phyloP scores from a whole-genome alignment of 2,329 filamentous ascomycete species.

The Dendrostoma leiphaemia region DNA sequence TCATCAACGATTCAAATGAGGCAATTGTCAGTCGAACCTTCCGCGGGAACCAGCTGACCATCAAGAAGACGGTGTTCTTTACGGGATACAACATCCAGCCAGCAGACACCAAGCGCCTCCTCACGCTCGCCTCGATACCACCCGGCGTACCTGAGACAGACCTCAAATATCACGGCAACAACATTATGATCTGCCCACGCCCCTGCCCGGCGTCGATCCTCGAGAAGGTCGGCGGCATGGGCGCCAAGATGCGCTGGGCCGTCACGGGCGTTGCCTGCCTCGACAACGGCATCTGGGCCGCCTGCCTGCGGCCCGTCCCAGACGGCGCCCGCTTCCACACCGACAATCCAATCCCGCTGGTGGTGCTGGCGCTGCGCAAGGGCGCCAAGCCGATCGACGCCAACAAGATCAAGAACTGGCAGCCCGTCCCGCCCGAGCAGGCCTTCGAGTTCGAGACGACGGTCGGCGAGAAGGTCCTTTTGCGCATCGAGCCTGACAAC shows the following conservation, averaged over 20 bases:
- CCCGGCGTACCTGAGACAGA: constrained; percentile 63
- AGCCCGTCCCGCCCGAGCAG: constrained; percentile 68
- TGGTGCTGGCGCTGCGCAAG: constrained; percentile 79
- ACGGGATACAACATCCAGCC: constrained; percentile 84
- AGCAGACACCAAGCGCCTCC: constrained; percentile 69
- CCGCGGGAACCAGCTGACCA: constrained; percentile 53
- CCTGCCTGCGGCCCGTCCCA: constrained; percentile 70
- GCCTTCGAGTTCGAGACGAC: constrained; percentile 76
- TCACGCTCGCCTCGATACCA: constrained; percentile 67
- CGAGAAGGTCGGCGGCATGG: constrained; percentile 82
- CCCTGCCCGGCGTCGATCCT: constrained; percentile 71
- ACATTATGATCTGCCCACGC: constrained; percentile 83
- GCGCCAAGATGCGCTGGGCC: constrained; percentile 79
- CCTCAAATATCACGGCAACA: constrained; percentile 80
- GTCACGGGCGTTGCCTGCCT: constrained; percentile 72
- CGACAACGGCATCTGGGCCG: constrained; percentile 86
- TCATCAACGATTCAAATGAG: constrained; percentile 85
- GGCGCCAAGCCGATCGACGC: constrained; percentile 77
- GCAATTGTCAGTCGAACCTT: constrained; percentile 42
- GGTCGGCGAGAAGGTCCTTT: constrained; percentile 81
- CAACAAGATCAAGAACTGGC: constrained; percentile 79
- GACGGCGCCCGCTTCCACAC: constrained; percentile 69
- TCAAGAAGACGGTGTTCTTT: constrained; percentile 87
- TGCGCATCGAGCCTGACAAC: constrained; percentile 76
- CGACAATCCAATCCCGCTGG: constrained; percentile 73